Percentiles rank a stretch among this genome's conserved stretches.
These are phyloP conservation scores for Mortierella sp. DNA, from an alignment of 371 early-diverging fungal genomes.

Conservation along the genomic window DNA sequence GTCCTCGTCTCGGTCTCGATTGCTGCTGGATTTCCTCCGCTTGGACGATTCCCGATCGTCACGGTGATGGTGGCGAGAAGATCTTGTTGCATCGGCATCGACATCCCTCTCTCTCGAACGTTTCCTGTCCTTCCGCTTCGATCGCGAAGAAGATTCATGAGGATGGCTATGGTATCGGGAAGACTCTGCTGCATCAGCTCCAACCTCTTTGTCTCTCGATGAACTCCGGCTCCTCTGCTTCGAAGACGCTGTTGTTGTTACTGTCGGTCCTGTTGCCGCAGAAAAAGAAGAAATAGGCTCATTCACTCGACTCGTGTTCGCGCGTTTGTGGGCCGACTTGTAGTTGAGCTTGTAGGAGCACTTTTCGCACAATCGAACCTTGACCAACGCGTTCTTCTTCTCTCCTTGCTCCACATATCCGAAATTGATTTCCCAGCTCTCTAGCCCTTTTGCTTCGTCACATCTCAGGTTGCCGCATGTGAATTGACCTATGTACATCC, in stretches of 20 bases:
- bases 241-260: not conserved
- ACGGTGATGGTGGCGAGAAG: not conserved
- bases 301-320: not conserved
- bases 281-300: not conserved
- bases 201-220: not conserved
- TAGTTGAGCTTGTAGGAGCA: slow-evolving; percentile 77
- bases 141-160: not conserved
- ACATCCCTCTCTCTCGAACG: not conserved
- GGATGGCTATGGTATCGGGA: not conserved
- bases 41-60: not conserved
- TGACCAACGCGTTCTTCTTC: slow-evolving; percentile 86
- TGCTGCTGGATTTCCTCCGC: not conserved
- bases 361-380: slow-evolving; percentile 78
- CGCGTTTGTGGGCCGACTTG: slow-evolving; percentile 52
- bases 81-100: no score
- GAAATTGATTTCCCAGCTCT: slow-evolving; percentile 92
- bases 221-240: not conserved
- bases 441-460: slow-evolving; percentile 59
- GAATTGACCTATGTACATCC: slow-evolving; percentile 71
- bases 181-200: not conserved
- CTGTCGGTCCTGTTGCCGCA: not conserved
- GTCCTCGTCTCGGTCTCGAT: not conserved
- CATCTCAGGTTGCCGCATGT: slow-evolving; percentile 77
- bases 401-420: slow-evolving; percentile 76
- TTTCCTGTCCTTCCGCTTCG: not conserved